A percentile compares a stretch with the other conserved stretches of the same genome.
Conservation (phyloP, 139 green algal species). For the Klebsormidium nitens region DNA sequence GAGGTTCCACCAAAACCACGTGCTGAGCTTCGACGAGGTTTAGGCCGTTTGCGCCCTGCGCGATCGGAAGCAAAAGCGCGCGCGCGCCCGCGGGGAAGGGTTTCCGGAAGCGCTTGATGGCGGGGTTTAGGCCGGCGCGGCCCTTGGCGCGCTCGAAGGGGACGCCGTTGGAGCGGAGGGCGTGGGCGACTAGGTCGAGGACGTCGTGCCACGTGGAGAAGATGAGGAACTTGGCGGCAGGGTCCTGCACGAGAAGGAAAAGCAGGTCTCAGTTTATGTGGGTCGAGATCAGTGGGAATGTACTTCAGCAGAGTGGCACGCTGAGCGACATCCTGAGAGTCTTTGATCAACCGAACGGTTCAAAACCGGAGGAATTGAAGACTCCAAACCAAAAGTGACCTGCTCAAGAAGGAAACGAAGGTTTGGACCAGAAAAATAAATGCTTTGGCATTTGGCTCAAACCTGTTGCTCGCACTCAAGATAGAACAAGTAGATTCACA, state of each 20-base stretch:
- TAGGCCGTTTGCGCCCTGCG: slow-evolving; percentile 31
- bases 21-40: slow-evolving; percentile 45
- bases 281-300: too few species aligned
- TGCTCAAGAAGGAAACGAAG: too few species aligned
- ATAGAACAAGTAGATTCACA: too few species aligned
- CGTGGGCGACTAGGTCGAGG: slow-evolving; percentile 63
- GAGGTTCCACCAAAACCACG: slow-evolving; percentile 46
- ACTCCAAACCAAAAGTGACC: too few species aligned
- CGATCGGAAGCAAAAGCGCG: slow-evolving; percentile 38
- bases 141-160: not conserved
- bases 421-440: too few species aligned
- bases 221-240: slow-evolving; percentile 57
- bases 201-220: slow-evolving; percentile 77
- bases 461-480: too few species aligned
- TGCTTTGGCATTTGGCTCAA: too few species aligned
- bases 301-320: too few species aligned
- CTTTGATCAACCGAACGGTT: too few species aligned
- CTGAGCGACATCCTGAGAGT: too few species aligned
- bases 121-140: not conserved
- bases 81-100: not conserved
- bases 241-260: slow-evolving; percentile 22
- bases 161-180: slow-evolving; percentile 35
- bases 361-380: too few species aligned
- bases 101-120: not conserved
- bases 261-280: too few species aligned